These are phyloP conservation scores for Arabidopsis suecica DNA, from an alignment of 345 rosid genomes.

Conservation along the genomic window DNA sequence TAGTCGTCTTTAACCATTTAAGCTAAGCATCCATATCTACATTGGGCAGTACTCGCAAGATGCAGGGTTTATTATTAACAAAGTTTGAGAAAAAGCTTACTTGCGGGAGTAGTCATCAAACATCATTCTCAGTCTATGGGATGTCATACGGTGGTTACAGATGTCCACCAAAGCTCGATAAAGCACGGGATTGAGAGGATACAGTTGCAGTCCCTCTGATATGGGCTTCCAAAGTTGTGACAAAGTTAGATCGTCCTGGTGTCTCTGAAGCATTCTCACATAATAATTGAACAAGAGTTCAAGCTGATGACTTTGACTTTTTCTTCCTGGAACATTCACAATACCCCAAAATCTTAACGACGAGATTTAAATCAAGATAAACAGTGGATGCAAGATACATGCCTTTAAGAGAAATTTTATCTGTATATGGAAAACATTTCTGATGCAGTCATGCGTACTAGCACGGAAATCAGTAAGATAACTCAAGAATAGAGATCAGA, in stretches of 20 bases:
- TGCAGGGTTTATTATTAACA: conserved; percentile 2
- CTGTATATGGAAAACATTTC: background rate
- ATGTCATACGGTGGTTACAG: conserved; percentile 73
- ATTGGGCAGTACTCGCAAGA: background rate
- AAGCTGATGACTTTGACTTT: conserved; percentile 69
- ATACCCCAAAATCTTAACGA: conserved; percentile 12
- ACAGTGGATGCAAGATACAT: conserved; percentile 23
- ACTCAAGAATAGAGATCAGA: too few species aligned
- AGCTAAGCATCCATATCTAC: conserved; percentile 22
- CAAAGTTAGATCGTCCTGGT: conserved; percentile 61
- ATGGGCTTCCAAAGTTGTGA: conserved; percentile 75
- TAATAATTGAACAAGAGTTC: conserved; percentile 64
- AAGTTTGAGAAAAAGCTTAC: conserved; percentile 52
- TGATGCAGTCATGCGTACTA: conserved; percentile 22
- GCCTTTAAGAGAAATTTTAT: background rate
- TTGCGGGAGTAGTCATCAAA: conserved; percentile 72
- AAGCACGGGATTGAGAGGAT: conserved; percentile 78
- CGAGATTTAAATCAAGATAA: conserved; percentile 13
- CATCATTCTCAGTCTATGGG: conserved; percentile 72
- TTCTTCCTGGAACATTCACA: conserved; percentile 65
- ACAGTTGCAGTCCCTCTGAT: conserved; percentile 71
- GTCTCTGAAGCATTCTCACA: conserved; percentile 73
- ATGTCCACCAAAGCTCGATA: conserved; percentile 65
- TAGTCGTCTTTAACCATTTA: background rate
- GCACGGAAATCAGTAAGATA: conserved; percentile 16